Evolutionary conservation across 2,329 filamentous ascomycete species (phyloP), one percentile per base, ranked within the genome.

Genomic region (Ambrosiella xylebori): DNA sequence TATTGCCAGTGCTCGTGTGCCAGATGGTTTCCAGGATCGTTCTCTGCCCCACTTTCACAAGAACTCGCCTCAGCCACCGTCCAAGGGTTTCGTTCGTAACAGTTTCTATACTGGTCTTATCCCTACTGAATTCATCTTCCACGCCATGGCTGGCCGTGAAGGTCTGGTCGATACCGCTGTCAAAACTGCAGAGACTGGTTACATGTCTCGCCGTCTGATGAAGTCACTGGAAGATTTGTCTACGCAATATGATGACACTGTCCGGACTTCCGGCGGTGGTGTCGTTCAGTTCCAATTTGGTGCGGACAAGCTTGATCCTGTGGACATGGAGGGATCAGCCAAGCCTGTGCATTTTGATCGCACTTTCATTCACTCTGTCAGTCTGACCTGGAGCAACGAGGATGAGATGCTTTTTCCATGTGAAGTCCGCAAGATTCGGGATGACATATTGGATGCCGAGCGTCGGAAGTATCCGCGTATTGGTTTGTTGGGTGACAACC

Each of bases 191-290:
- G 93, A 98, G 70, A 98, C 93, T 9, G 93, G 93, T 63, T 98
- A 98, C 72, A 98, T 98, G 93, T 97, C 91, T 62, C 84, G 93
- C 72, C 84, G 93, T 64, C 70, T 98, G 67, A 98, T 98, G 91
- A 98, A 98, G 71, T 95, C 88, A 2, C 73, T 98, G 54, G 93
- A 98, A 68, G 93, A 98, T 74, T 73, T 97, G 2, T 95, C 90
- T 0, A 88, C 87, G 0, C 82, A 89, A 65, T 98, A 98, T 65
- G 93, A 98, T 65, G 81, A 94, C 65, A 98, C 93, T 0, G 91
- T 98, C 0, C 82, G 93, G 59, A 97, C 91, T 36, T 96, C 90
- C 0, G 85, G 84, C 1, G 86, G 86, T 7, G 84, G 83, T 38
- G 85, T 98, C 61, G 89, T 98, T 1, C 93, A 98, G 68, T 97